These are phyloP conservation scores for Colletotrichum graminicola DNA, from an alignment of 2,329 filamentous ascomycete genomes.

Conservation along the genomic window DNA sequence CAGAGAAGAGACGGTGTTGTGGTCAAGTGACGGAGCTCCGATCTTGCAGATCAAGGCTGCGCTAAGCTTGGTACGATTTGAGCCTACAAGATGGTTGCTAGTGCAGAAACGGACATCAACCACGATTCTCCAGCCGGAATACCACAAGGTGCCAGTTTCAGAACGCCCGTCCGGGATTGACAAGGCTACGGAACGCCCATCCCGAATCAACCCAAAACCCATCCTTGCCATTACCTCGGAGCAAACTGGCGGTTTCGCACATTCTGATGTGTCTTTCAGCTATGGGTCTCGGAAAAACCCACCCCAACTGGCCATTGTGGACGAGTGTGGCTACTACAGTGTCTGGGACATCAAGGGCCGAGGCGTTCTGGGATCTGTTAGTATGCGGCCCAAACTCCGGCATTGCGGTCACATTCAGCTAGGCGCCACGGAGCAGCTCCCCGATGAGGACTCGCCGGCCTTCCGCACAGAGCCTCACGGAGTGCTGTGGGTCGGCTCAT, in stretches of 20 bases:
- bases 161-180: constrained; percentile 31
- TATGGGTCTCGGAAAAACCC: constrained; percentile 60
- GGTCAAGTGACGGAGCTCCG: constrained; percentile 64
- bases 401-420: constrained; percentile 60
- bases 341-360: constrained; percentile 70
- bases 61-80: constrained; percentile 52
- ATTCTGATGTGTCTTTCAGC: constrained; percentile 76
- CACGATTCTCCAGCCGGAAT: constrained; percentile 64
- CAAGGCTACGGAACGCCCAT: constrained; percentile 51
- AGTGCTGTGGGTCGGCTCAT: constrained; percentile 56
- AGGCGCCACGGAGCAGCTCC: constrained; percentile 53
- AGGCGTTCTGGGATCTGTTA: constrained; percentile 51
- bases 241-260: constrained; percentile 66
- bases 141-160: constrained; percentile 55
- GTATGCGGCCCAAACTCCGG: constrained; percentile 50
- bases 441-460: constrained; percentile 45
- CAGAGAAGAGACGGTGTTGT: constrained; percentile 63
- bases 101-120: constrained; percentile 67
- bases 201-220: constrained; percentile 67
- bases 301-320: constrained; percentile 75
- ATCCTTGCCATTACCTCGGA: constrained; percentile 64
- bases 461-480: constrained; percentile 56
- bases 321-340: constrained; percentile 75
- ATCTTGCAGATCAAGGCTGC: constrained; percentile 66
- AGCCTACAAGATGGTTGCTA: constrained; percentile 63